phyloP scores from a whole-genome alignment of 192 early-diverging fungal species.

The Coemansia sp. region DNA sequence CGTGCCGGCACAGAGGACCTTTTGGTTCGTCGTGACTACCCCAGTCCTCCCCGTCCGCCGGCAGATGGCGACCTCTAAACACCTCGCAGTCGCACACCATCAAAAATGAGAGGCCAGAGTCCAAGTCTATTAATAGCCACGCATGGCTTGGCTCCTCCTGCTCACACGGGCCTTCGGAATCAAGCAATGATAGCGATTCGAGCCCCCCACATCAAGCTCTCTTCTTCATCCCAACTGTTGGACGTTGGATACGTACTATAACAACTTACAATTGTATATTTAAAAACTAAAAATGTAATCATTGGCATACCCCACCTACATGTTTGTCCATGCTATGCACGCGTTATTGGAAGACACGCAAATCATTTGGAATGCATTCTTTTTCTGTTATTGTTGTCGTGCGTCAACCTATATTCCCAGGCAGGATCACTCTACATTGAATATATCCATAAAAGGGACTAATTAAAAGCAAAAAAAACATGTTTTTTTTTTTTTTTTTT shows the following conservation, averaged over 20 bases:
- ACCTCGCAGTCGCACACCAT: background rate
- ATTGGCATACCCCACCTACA: background rate
- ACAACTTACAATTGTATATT: background rate
- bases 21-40: slow-evolving; percentile 29
- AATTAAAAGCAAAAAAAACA: slow-evolving; percentile 6
- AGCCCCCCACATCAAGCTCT: background rate
- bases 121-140: background rate
- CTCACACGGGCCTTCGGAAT: background rate
- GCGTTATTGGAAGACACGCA: slow-evolving; percentile 2
- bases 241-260: background rate
- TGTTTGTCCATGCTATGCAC: background rate
- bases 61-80: slow-evolving; percentile 14
- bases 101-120: background rate
- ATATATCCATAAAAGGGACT: slow-evolving; percentile 15
- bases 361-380: background rate
- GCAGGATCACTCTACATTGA: background rate
- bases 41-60: slow-evolving; percentile 30
- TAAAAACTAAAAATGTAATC: background rate
- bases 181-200: background rate
- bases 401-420: too few relatives aligned
- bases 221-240: background rate
- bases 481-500: background rate
- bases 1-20: background rate
- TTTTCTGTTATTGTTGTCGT: background rate
- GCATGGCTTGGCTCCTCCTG: background rate